Conservation (phyloP, 2,329 filamentous ascomycete genomes). For the Teratosphaeria nubilosa region DNA sequence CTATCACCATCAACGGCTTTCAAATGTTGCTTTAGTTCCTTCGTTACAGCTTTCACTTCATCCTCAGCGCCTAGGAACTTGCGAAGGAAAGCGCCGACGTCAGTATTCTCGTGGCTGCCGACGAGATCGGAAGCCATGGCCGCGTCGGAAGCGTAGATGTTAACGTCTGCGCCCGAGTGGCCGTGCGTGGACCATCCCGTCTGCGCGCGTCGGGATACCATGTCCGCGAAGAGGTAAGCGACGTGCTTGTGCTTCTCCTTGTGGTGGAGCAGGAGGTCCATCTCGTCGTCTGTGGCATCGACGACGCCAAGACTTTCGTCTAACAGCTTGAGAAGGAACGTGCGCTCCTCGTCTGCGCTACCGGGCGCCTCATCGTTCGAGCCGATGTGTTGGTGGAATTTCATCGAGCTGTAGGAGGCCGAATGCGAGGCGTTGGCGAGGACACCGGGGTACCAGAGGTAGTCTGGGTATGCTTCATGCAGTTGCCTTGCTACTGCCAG, state of each 20-base stretch:
- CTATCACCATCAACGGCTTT: slow-evolving; percentile 21
- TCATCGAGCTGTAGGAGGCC: slow-evolving; percentile 56
- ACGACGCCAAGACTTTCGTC: slow-evolving; percentile 63
- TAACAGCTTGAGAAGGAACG: slow-evolving; percentile 63
- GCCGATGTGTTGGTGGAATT: slow-evolving; percentile 51
- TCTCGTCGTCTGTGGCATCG: slow-evolving; percentile 62
- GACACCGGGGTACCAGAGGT: slow-evolving; percentile 71
- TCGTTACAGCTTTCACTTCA: slow-evolving; percentile 67
- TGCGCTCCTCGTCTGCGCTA: slow-evolving; percentile 11
- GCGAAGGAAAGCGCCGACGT: slow-evolving; percentile 73
- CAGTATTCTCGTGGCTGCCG: slow-evolving; percentile 92
- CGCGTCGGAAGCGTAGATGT: slow-evolving; percentile 77
- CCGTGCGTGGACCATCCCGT: slow-evolving; percentile 93
- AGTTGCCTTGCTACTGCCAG: slow-evolving; percentile 69
- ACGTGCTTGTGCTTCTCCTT: slow-evolving; percentile 38
- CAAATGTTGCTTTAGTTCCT: slow-evolving; percentile 56
- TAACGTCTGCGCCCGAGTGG: slow-evolving; percentile 82
- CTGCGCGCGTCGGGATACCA: slow-evolving; percentile 78
- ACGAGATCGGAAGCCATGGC: slow-evolving; percentile 52
- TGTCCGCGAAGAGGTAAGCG: slow-evolving; percentile 61
- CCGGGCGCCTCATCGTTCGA: neutral
- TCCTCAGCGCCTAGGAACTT: slow-evolving; percentile 73
- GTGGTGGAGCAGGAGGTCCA: slow-evolving; percentile 51
- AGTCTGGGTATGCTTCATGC: slow-evolving; percentile 51
- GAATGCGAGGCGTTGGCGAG: slow-evolving; percentile 71